Evolutionary conservation across 2,329 filamentous ascomycete species (phyloP).

Genomic region (Emergomyces orientalis): DNA sequence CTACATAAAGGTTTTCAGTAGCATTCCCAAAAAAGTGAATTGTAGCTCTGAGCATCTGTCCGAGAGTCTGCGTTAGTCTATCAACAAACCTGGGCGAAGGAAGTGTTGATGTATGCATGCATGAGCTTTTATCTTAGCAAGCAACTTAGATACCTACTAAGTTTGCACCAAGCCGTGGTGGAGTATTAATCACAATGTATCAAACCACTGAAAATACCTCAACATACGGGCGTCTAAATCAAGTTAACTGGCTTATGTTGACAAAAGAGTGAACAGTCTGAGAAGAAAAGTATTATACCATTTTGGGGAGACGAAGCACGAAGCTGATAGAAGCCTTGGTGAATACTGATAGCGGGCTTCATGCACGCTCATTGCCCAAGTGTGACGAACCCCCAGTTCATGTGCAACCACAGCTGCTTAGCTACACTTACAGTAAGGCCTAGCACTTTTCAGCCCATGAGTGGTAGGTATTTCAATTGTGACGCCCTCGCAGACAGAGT

Average conservation of each 20-base stretch:
- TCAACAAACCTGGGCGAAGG: not conserved
- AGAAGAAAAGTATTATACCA: not conserved
- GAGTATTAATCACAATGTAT: not conserved
- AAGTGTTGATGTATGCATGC: not conserved
- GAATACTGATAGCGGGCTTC: not conserved
- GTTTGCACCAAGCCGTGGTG: not conserved
- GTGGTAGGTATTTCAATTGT: not conserved
- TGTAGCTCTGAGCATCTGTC: not conserved
- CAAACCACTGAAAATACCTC: not conserved
- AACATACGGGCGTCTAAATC: not conserved
- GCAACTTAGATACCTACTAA: not conserved
- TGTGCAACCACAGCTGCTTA: not conserved
- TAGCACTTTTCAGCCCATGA: not conserved
- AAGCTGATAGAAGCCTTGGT: not conserved
- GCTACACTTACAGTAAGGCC: too few relatives aligned
- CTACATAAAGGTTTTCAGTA: not conserved
- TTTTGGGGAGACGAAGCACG: not conserved
- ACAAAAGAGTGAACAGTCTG: not conserved
- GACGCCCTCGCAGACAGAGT: not conserved
- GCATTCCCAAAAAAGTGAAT: not conserved
- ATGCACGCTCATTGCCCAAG: too few relatives aligned
- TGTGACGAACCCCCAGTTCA: too few relatives aligned
- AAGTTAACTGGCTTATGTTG: not conserved
- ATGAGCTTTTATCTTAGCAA: not conserved
- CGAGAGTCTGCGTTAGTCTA: not conserved